A percentile compares a stretch with the other conserved stretches of the same genome.
Evolutionary conservation across 148 eudicot species (phyloP).

Genomic region (Vaccinium vitisidaea): DNA sequence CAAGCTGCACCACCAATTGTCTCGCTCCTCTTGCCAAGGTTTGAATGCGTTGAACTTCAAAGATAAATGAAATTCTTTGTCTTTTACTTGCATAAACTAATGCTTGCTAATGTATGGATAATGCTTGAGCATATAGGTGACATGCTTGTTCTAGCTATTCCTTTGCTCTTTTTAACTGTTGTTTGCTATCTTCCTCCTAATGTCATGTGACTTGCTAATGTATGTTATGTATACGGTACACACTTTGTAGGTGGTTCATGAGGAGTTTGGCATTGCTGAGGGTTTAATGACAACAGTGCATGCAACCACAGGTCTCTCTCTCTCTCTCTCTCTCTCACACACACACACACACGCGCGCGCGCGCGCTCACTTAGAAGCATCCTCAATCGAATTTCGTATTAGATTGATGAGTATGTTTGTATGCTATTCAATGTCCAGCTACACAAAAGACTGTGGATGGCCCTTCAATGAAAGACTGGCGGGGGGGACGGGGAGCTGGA

Average conservation of each 20-base stretch:
- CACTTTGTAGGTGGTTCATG: constrained; percentile 72
- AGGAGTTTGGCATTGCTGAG: constrained; percentile 83
- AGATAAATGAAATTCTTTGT: not conserved
- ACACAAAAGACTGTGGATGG: constrained; percentile 97
- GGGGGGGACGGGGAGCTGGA: constrained; percentile 94
- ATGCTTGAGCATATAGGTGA: not conserved
- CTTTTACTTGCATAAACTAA: not conserved
- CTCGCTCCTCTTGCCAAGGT: constrained; percentile 99
- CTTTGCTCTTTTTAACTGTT: not conserved
- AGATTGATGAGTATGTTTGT: not conserved
- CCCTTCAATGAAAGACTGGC: constrained; percentile 98
- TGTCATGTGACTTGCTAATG: not conserved
- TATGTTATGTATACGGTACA: not conserved
- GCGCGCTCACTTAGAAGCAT: not conserved
- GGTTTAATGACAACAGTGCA: constrained; percentile 95
- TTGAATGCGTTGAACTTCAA: not conserved
- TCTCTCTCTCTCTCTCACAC: constrained; percentile 13
- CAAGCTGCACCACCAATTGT: constrained; percentile 97
- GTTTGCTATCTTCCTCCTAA: not conserved
- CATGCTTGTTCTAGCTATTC: not conserved
- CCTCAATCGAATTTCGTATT: not conserved
- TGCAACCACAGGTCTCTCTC: constrained; percentile 73
- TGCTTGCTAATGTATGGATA: not conserved
- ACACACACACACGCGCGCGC: not conserved
- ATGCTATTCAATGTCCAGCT: constrained; percentile 41